These are phyloP conservation scores for Trichocladium antarcticum DNA, from an alignment of 495 filamentous ascomycete genomes.

Conservation along the genomic window DNA sequence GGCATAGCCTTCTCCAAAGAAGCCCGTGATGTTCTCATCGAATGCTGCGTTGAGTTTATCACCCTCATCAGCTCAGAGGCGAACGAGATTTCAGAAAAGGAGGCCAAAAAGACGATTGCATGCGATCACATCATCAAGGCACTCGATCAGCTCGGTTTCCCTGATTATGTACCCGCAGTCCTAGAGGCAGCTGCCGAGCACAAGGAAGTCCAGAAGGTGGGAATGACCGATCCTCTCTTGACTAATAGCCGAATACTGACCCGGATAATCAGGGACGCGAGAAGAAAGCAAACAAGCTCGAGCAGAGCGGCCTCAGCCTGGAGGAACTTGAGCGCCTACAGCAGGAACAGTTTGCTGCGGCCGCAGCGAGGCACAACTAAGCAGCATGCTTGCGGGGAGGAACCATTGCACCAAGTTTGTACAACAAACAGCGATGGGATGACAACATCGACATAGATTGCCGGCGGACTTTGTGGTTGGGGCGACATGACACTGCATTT, in stretches of 20 bases:
- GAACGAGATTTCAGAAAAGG: slow-evolving; percentile 96
- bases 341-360: slow-evolving; percentile 78
- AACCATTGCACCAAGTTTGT: not conserved
- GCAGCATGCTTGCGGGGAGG: not conserved
- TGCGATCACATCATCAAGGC: slow-evolving; percentile 94
- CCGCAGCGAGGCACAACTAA: slow-evolving; percentile 41
- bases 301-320: slow-evolving; percentile 78
- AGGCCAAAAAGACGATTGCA: slow-evolving; percentile 96
- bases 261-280: slow-evolving; percentile 59
- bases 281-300: slow-evolving; percentile 94
- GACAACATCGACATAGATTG: not conserved
- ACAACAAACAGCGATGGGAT: not conserved
- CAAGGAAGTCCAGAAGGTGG: slow-evolving; percentile 82
- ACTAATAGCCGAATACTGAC: slow-evolving; percentile 9
- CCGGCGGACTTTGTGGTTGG: not conserved
- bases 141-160: slow-evolving; percentile 77
- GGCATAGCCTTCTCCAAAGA: slow-evolving; percentile 74
- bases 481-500: slow-evolving; percentile 14
- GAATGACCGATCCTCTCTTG: slow-evolving; percentile 13
- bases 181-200: slow-evolving; percentile 81
- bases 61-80: slow-evolving; percentile 94
- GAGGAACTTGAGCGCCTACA: slow-evolving; percentile 84
- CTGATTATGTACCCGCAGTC: slow-evolving; percentile 78
- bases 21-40: slow-evolving; percentile 86
- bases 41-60: slow-evolving; percentile 99